Evolutionary conservation across 768 basidiomycete genomes (phyloP), one percentile per base, ranked within the genome.

Genomic region (Mycena polygramma): DNA sequence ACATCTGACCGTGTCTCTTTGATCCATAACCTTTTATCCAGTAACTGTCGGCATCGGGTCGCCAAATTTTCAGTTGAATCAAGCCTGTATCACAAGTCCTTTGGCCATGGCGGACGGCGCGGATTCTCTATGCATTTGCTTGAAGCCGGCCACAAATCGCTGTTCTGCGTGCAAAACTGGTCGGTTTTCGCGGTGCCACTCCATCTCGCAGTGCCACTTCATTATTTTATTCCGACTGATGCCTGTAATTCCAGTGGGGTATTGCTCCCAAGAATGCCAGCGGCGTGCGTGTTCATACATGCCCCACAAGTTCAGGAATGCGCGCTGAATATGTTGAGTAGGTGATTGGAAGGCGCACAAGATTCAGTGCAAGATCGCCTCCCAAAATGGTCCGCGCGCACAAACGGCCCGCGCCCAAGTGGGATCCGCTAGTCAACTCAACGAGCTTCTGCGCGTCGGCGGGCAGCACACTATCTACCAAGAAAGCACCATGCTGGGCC

Each of bases 271-370:
- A 20, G 70, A 63, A 58, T 72, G 71, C 46, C 66, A 72, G 53
- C 62, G 66, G 1, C 26, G 71, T 68, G 54, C 5, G 24, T 39
- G 14, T 41, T n/a, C 7, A 57, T 24, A 19, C 22, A 13, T 24
- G 0, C 36, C n/a, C n/a, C n/a, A n/a, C 20, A 10, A 39, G 20
- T 0, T 0, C 7, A 70, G 6, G 6, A 30, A 30, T 6, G 6
- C 6, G 30, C 30, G 30, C 2, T 30, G 30, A 30, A 30, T 30
- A 30, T 30, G n/a, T 30, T 6, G 30, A 30, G 30, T 30, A 30
- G 73, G 20, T 2, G 66, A 74, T 35, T 74, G 69, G 73, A 67
- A 65, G 14, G n/a, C 43, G 4, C 69, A 74, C 63, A 74, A 74
- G 30, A 45, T 48, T 22, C 51, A 60, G 22, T 74, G 73, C 49